Conservation (phyloP, 257 asterid genomes). For the Anisodus tanguticus region DNA sequence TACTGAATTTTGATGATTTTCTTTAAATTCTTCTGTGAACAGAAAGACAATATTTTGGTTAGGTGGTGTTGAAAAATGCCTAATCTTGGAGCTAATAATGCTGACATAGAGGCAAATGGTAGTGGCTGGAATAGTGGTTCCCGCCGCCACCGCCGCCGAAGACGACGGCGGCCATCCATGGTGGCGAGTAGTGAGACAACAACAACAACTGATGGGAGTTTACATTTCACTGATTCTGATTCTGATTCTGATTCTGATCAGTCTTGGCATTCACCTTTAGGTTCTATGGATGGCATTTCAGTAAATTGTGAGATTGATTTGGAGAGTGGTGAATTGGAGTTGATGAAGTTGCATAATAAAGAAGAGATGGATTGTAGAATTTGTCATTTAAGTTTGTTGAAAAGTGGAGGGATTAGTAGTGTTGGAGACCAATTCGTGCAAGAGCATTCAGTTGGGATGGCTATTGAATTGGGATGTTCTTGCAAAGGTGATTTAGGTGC, state of each 20-base stretch:
- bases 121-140: slow-evolving; percentile 13
- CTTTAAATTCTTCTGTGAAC: not conserved
- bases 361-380: slow-evolving; percentile 51
- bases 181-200: slow-evolving; percentile 49
- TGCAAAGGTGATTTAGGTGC: slow-evolving; percentile 63
- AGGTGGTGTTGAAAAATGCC: slow-evolving; percentile 34
- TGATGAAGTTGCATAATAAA: slow-evolving; percentile 33
- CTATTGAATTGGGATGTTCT: slow-evolving; percentile 53
- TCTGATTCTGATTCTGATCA: slow-evolving; percentile 40
- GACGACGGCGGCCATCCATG: slow-evolving; percentile 40
- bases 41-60: not conserved
- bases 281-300: slow-evolving; percentile 39
- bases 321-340: slow-evolving; percentile 55
- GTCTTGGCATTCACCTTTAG: slow-evolving; percentile 36
- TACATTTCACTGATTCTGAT: slow-evolving; percentile 41
- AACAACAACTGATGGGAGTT: slow-evolving; percentile 52
- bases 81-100: slow-evolving; percentile 24
- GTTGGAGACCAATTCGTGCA: slow-evolving; percentile 35
- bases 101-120: slow-evolving; percentile 37
- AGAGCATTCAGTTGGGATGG: slow-evolving; percentile 27
- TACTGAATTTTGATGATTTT: no score
- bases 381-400: slow-evolving; percentile 53
- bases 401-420: slow-evolving; percentile 25
- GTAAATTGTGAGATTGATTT: slow-evolving; percentile 42
- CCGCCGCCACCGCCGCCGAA: slow-evolving; percentile 35